A percentile compares a stretch with the other conserved stretches of the same genome.
Evolutionary conservation across 345 rosid genomes (phyloP).

Genomic region (Conringia planisiliqua): DNA sequence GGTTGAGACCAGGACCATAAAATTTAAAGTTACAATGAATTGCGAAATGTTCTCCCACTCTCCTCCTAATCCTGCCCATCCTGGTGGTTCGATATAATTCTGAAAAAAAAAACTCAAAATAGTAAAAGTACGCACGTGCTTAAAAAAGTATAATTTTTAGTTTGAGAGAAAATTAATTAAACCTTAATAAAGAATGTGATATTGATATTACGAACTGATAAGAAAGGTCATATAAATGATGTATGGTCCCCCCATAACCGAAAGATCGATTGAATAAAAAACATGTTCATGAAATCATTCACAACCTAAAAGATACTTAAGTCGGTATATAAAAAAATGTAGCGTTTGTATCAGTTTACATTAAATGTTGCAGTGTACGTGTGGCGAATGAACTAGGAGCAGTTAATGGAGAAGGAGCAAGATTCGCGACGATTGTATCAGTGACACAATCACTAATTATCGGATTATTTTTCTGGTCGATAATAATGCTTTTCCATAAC

Average conservation of each 20-base stretch:
- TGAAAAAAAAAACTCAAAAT: background rate
- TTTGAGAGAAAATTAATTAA: too few relatives aligned
- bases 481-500: slow-evolving; percentile 50
- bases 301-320: background rate
- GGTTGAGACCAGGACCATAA: background rate
- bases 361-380: slow-evolving; percentile 51
- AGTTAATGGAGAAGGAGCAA: slow-evolving; percentile 83
- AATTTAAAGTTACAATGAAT: background rate
- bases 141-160: background rate
- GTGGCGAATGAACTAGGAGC: slow-evolving; percentile 94
- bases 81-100: background rate
- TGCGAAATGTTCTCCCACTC: background rate
- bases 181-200: background rate
- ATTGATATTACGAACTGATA: background rate
- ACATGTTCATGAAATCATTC: background rate
- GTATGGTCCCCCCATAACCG: background rate
- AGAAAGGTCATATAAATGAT: background rate
- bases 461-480: slow-evolving; percentile 59
- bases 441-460: slow-evolving; percentile 55
- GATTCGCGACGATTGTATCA: slow-evolving; percentile 69
- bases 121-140: background rate
- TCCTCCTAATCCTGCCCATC: background rate
- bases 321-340: background rate
- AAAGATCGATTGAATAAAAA: background rate
- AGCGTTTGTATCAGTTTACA: background rate